A percentile compares a stretch with the other conserved stretches of the same genome.
These are phyloP conservation scores for Caryocar brasiliense DNA, from an alignment of 441 rosid species.

Conservation along the genomic window DNA sequence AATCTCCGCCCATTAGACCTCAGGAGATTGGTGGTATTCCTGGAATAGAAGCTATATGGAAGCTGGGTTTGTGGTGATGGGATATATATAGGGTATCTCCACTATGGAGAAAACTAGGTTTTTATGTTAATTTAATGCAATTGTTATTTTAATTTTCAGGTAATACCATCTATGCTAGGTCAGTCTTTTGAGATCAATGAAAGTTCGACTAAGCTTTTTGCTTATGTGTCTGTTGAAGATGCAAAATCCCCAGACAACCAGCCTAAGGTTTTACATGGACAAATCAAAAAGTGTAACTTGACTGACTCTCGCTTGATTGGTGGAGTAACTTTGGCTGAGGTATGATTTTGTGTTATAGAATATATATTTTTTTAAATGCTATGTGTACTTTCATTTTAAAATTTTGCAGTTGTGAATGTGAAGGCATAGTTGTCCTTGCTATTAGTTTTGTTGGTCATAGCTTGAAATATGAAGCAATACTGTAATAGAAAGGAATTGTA, in stretches of 20 bases:
- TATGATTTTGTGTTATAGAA: slow-evolving; percentile 9
- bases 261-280: slow-evolving; percentile 36
- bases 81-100: too few species aligned
- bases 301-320: slow-evolving; percentile 48
- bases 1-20: too few species aligned
- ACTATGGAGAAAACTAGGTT: too few species aligned
- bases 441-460: too few species aligned
- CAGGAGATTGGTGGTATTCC: not conserved
- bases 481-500: too few species aligned
- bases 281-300: slow-evolving; percentile 62
- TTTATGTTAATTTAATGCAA: not conserved
- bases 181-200: slow-evolving; percentile 26
- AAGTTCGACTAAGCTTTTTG: slow-evolving; percentile 35
- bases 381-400: too few species aligned
- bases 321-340: slow-evolving; percentile 70
- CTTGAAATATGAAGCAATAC: too few species aligned
- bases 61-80: too few species aligned
- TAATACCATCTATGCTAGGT: slow-evolving; percentile 59
- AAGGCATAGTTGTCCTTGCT: too few species aligned
- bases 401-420: too few species aligned
- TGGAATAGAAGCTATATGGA: not conserved
- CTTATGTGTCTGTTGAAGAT: slow-evolving; percentile 60
- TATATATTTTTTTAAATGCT: too few species aligned
- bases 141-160: slow-evolving; percentile 33
- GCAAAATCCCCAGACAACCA: slow-evolving; percentile 18